Evolutionary conservation across 352 stramenopile species (phyloP).

Genomic region (Phytopythium vexans): DNA sequence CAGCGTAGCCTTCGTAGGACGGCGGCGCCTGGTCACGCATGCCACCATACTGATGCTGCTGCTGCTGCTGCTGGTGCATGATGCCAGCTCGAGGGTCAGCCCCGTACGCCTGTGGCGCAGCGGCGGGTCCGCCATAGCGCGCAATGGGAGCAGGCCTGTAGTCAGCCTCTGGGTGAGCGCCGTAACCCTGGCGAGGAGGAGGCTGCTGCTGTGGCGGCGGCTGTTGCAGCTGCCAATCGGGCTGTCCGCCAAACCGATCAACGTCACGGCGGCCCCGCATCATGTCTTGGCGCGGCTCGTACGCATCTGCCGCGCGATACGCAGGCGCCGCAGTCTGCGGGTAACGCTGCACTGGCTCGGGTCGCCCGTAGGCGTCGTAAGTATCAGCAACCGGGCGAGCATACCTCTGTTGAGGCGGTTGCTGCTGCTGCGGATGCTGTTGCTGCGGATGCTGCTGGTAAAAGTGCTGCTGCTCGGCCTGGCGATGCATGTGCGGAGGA

Average conservation of each 20-base stretch:
- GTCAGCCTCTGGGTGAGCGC: slow-evolving; percentile 26
- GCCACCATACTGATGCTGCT: background rate
- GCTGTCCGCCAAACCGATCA: background rate
- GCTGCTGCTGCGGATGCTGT: slow-evolving; percentile 14
- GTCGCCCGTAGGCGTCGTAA: too few relatives aligned
- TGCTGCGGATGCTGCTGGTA: slow-evolving; percentile 14
- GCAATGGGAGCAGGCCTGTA: slow-evolving; percentile 16
- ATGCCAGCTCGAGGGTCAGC: background rate
- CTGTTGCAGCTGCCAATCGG: slow-evolving; percentile 14
- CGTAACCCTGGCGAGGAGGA: slow-evolving; percentile 17
- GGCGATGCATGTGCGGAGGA: background rate
- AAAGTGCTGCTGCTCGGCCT: slow-evolving; percentile 8
- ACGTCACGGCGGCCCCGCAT: too few relatives aligned
- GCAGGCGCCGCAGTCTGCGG: too few relatives aligned
- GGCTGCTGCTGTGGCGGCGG: slow-evolving; percentile 10
- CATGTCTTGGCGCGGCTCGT: too few relatives aligned
- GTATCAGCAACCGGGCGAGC: too few relatives aligned
- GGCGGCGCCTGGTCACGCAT: too few relatives aligned
- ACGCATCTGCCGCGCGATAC: too few relatives aligned
- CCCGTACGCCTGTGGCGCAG: too few relatives aligned
- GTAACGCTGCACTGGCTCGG: too few relatives aligned
- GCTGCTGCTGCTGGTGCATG: background rate
- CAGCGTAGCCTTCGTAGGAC: too few relatives aligned
- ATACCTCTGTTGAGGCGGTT: slow-evolving; percentile 1
- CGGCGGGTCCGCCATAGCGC: too few relatives aligned